Percentiles rank a stretch among this genome's conserved stretches.
phyloP scores from a whole-genome alignment of 441 rosid species.

The Cnidoscolus chayamansa region DNA sequence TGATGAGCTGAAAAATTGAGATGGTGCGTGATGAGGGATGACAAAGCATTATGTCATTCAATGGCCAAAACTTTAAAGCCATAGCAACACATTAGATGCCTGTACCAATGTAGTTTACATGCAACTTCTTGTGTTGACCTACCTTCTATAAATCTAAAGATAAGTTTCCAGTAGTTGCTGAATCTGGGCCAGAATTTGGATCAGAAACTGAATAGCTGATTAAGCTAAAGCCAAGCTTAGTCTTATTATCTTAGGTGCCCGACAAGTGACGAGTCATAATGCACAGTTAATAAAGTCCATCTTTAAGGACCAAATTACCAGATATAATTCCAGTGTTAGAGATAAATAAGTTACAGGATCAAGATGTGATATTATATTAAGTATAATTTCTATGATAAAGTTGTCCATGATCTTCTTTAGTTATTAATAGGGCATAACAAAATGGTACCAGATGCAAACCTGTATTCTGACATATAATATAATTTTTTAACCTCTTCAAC shows the following conservation, averaged over 20 bases:
- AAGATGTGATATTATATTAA: background rate
- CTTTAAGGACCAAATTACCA: background rate
- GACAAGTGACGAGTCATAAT: background rate
- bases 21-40: background rate
- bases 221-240: background rate
- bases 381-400: background rate
- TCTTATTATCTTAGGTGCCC: background rate
- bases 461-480: background rate
- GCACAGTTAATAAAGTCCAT: background rate
- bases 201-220: background rate
- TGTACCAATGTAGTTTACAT: background rate
- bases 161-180: background rate
- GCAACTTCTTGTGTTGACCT: conserved; percentile 1
- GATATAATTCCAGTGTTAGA: background rate
- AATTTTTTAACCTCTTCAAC: background rate
- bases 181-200: background rate
- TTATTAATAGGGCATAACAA: background rate
- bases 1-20: background rate
- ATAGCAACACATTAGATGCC: background rate
- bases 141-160: background rate
- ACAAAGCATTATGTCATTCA: background rate
- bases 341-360: background rate
- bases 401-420: background rate
- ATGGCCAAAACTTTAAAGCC: background rate
- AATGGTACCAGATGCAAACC: background rate